These are phyloP conservation scores for Austroboletus festivus DNA, from an alignment of 768 basidiomycete species.

Conservation along the genomic window DNA sequence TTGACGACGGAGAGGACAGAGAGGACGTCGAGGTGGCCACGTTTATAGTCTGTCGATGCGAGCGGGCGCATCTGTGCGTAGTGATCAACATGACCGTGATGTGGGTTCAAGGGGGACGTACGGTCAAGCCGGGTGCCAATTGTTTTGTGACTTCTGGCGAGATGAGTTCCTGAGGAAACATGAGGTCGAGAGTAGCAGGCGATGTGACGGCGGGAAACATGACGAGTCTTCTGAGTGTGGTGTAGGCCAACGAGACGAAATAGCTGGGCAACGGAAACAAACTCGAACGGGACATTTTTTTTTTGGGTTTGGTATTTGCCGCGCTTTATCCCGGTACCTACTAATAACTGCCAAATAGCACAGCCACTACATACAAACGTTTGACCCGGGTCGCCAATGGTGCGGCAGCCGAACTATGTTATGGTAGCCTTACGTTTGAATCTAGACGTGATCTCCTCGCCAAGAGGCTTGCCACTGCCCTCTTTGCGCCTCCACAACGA, in stretches of 20 bases:
- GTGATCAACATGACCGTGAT: too few relatives aligned
- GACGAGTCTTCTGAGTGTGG: neutral
- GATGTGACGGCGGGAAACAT: conserved; percentile 37
- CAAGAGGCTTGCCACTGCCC: conserved; percentile 19
- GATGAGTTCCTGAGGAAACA: conserved; percentile 73
- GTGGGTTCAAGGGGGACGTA: too few relatives aligned
- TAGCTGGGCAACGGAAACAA: neutral
- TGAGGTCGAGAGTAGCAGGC: conserved; percentile 58
- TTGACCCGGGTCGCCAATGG: too few relatives aligned
- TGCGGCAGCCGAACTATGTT: too few relatives aligned
- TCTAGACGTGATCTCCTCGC: conserved; percentile 21
- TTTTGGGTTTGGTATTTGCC: neutral
- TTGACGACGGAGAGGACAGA: conserved; percentile 66
- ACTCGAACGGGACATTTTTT: neutral
- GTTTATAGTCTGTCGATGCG: conserved; percentile 74
- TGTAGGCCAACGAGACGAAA: conserved; percentile 3
- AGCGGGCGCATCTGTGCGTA: conserved; percentile 79
- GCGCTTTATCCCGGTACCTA: neutral
- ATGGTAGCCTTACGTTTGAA: conserved; percentile 12
- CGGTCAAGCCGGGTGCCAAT: conserved; percentile 48
- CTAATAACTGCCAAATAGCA: conserved; percentile 1
- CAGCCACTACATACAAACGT: conserved; percentile 12
- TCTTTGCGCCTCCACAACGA: conserved; percentile 47
- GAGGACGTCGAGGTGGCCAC: conserved; percentile 84
- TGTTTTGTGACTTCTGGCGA: conserved; percentile 56